These are phyloP conservation scores for Fragilariopsis cylindrus DNA, from an alignment of 108 stramenopile species.

Conservation along the genomic window DNA sequence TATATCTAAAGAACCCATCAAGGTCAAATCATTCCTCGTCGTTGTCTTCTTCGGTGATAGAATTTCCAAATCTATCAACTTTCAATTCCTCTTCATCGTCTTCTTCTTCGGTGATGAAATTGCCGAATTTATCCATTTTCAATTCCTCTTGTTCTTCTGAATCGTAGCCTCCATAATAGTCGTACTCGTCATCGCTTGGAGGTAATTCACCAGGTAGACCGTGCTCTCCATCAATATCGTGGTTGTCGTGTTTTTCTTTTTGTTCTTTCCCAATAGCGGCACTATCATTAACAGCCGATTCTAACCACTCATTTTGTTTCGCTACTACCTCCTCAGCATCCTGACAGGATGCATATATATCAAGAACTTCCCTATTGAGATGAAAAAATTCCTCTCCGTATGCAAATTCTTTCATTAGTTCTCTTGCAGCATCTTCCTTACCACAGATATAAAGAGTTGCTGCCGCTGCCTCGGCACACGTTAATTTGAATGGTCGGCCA, in stretches of 20 bases:
- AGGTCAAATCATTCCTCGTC: background rate
- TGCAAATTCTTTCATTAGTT: conserved; percentile 90
- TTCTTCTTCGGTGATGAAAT: conserved; percentile 41
- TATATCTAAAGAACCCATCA: no score
- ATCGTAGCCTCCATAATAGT: conserved; percentile 31
- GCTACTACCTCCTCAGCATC: conserved; percentile 78
- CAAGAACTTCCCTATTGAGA: conserved; percentile 85
- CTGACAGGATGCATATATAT: conserved; percentile 75
- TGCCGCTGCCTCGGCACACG: conserved; percentile 88
- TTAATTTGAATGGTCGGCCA: conserved; percentile 89
- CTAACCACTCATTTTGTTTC: conserved; percentile 87
- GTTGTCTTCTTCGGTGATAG: conserved; percentile 31
- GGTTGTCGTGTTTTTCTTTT: conserved; percentile 52
- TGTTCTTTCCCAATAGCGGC: background rate
- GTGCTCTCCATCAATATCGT: conserved; percentile 15
- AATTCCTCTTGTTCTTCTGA: conserved; percentile 43
- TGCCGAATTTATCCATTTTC: conserved; percentile 70
- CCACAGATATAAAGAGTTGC: conserved; percentile 94
- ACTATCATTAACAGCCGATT: conserved; percentile 9
- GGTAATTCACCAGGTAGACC: conserved; percentile 41
- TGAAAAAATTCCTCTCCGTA: conserved; percentile 95
- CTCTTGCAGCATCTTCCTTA: conserved; percentile 77
- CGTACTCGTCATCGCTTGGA: conserved; percentile 53
- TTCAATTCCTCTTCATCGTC: conserved; percentile 21
- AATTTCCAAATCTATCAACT: conserved; percentile 72